Conservation (phyloP, 176 grass and related monocot genomes). For the Panicum miliaceum region DNA sequence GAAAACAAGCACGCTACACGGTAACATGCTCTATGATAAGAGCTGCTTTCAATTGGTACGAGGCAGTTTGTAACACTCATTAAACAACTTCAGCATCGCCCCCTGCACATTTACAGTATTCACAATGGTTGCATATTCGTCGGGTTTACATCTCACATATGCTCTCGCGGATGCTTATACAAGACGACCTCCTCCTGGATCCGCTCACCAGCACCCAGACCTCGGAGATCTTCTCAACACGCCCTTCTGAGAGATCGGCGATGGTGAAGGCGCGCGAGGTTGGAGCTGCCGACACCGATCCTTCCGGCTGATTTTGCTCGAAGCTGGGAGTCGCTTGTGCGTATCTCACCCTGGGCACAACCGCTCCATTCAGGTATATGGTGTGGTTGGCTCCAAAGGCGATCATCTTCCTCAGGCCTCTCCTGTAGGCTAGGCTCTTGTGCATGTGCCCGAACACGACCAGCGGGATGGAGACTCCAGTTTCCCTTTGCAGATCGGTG, state of each 20-base stretch:
- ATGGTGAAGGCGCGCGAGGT: slow-evolving; percentile 62
- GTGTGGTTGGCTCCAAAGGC: slow-evolving; percentile 51
- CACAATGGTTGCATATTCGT: background rate
- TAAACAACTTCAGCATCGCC: slow-evolving; percentile 18
- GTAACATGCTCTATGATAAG: background rate
- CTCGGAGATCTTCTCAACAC: slow-evolving; percentile 73
- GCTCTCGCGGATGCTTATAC: slow-evolving; percentile 50
- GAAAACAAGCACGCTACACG: background rate
- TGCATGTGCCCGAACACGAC: slow-evolving; percentile 97
- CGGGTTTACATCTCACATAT: slow-evolving; percentile 11
- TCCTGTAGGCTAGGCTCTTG: slow-evolving; percentile 73
- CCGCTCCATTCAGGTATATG: slow-evolving; percentile 81
- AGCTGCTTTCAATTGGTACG: background rate
- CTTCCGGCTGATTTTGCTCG: slow-evolving; percentile 45
- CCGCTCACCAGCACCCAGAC: slow-evolving; percentile 71
- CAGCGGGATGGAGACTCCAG: slow-evolving; percentile 64
- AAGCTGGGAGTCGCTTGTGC: background rate
- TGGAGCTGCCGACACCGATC: slow-evolving; percentile 18
- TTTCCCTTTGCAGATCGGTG: slow-evolving; percentile 66
- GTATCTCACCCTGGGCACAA: slow-evolving; percentile 81
- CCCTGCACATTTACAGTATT: slow-evolving; percentile 31
- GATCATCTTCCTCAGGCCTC: slow-evolving; percentile 79
- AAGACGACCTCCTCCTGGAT: slow-evolving; percentile 71
- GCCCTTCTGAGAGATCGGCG: slow-evolving; percentile 58
- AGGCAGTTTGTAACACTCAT: background rate